Base-by-base conservation (phyloP, 352 stramenopile species). In the Pythium oligandrum region DNA sequence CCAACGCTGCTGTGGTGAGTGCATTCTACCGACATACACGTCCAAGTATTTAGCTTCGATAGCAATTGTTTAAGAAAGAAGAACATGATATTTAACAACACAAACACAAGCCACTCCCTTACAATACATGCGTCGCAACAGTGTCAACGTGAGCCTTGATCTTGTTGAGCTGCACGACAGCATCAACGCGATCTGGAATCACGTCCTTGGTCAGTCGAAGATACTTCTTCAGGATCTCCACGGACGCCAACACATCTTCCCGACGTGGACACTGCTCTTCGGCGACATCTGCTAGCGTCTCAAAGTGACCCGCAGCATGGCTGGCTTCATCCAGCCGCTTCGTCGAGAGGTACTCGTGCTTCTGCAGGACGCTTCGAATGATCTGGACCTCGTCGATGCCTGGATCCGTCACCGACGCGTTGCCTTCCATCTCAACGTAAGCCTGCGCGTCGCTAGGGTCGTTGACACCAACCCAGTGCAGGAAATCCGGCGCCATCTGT, bases 381-480 rank as follows among this genome's bases (percentile, higher is more conserved):
- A 93, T 90, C 59, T 90, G 80, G 26, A 83, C 69, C 50, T 93
- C 83, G 52, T 93, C 83, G 43, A 93, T 83, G 40, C 78, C 80
- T 40, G 78, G 65, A 46, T 93, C 83, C 0, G 74, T 89, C 53
- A 90, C 83, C 3, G 73, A 78, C n/a, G 77, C 75, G 44, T 88
- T 88, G 38, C 75, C 83, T 53, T 93, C 80, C 37, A 90, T 63
- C 47, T 93, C 78, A 9, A 82, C 75, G 51, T 73, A 89, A 30
- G 73, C 63, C 49, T 90, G 69, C 2, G 76, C 83, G 44, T 82
- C 84, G 6, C 59, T 61, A 26, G 73, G 64, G 17, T 86, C 75
- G 6, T 43, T 58, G 30, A 88, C 77, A 4, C 79, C 79, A 42
- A 93, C 73, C 76, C 74, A 89, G 38, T 78, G 70, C 26, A 93